Evolutionary conservation across 2,329 filamentous ascomycete genomes (phyloP), one percentile per base, ranked within the genome.

Genomic region (Exophiala sp.): DNA sequence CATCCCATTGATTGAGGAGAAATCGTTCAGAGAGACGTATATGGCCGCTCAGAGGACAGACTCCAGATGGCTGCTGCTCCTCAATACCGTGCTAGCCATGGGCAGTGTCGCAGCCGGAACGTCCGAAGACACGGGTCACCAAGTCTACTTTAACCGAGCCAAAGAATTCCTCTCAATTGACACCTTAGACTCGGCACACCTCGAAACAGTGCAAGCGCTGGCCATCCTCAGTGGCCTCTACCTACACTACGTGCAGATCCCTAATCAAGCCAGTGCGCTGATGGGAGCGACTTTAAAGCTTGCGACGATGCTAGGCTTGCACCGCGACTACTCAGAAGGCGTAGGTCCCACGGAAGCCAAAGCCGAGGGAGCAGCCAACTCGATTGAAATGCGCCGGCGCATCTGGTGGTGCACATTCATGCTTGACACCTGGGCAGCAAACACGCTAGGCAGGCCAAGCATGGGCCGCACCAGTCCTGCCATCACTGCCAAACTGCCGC

Each of bases 331-430:
- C 55, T 68, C 71, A 0, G 73, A 76, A 33, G 66, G 59, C n/a
- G 65, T 71, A 68, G 74, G 67, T 57, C 76, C 45, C 63, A 73
- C 45, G 63, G 76, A 62, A 65, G 72, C 55, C 62, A 70, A 72
- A 65, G 72, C 55, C 62, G 70, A 72, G 53, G 78, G 70, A 50
- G 76, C 78, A 48, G 69, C 80, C 35, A 75, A 77, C 11, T 78
- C 79, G 0, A 76, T 79, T 14, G 85, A 88, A 65, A 81, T 83
- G 9, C 77, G 84, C 52, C 75, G 84, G 51, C 78, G 85, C 33
- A 87, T 87, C 3, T 90, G 87, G 86, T 89, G 86, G 86, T 86
- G 80, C 45, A 69, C 89, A 5, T 86, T 88, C 68, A 87, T 85
- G 65, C 75, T 90, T 18, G 87, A 89, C 65, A 87, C 86, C 0